Conservation (phyloP, 768 basidiomycete species). For the Kondoa subrosea region DNA sequence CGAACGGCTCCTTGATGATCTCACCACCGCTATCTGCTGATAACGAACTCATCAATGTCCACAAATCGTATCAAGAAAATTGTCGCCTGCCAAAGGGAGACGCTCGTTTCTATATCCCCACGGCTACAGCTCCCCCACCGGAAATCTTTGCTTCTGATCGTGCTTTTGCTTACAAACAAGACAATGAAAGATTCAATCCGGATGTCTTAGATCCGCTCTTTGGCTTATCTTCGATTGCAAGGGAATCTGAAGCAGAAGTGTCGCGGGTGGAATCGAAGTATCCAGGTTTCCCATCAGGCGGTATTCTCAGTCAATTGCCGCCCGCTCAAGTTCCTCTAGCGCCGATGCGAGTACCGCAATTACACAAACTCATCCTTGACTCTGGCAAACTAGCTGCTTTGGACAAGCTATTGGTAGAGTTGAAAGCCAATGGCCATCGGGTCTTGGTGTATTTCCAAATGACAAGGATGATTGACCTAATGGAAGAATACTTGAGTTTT, state of each 20-base stretch:
- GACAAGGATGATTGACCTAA: constrained; percentile 98
- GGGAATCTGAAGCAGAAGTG: constrained; percentile 44
- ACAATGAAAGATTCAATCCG: constrained; percentile 47
- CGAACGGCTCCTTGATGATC: neutral
- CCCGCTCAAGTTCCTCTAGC: constrained; percentile 58
- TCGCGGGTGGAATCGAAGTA: constrained; percentile 38
- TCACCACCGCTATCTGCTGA: constrained; percentile 31
- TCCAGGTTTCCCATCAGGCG: constrained; percentile 48
- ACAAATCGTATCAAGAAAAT: constrained; percentile 45
- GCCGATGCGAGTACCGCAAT: constrained; percentile 81
- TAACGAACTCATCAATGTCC: constrained; percentile 44
- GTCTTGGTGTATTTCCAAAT: constrained; percentile 98
- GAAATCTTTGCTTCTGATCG: constrained; percentile 53
- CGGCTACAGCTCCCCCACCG: constrained; percentile 70
- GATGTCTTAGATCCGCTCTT: constrained; percentile 60
- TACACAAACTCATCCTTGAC: constrained; percentile 84
- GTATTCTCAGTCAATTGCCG: constrained; percentile 53
- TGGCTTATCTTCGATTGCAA: constrained; percentile 55
- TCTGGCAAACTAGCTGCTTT: constrained; percentile 88
- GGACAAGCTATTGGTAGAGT: constrained; percentile 71
- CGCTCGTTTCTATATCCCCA: constrained; percentile 71
- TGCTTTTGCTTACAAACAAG: constrained; percentile 57
- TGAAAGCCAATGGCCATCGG: constrained; percentile 82
- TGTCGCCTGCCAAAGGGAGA: constrained; percentile 66
- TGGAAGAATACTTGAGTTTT: constrained; percentile 95